Percentiles rank a stretch among this genome's conserved stretches.
Evolutionary conservation across 2,329 filamentous ascomycete genomes (phyloP).

Genomic region (Calonectria pseudoturangicola): DNA sequence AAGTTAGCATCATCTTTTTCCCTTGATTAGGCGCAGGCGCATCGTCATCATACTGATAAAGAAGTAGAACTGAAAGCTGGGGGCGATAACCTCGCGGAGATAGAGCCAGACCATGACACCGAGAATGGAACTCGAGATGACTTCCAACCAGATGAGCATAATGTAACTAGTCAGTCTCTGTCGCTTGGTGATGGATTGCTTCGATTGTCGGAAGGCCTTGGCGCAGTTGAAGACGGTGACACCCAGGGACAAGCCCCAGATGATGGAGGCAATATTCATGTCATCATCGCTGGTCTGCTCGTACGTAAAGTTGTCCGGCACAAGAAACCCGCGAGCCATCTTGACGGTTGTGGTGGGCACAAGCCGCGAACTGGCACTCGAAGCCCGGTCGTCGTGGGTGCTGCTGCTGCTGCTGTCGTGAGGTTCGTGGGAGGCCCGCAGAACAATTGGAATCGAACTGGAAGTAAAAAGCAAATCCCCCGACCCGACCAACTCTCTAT

Average conservation of each 20-base stretch:
- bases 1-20: slow-evolving; percentile 14
- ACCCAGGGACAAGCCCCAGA: slow-evolving; percentile 54
- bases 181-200: slow-evolving; percentile 41
- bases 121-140: slow-evolving; percentile 52
- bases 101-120: slow-evolving; percentile 53
- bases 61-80: slow-evolving; percentile 58
- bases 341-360: slow-evolving; percentile 28
- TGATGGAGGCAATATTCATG: slow-evolving; percentile 55
- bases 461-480: slow-evolving; percentile 27
- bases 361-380: slow-evolving; percentile 2
- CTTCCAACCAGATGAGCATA: slow-evolving; percentile 49
- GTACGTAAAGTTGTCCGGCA: slow-evolving; percentile 47
- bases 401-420: not conserved
- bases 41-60: slow-evolving; percentile 54
- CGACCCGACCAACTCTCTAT: slow-evolving; percentile 29
- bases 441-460: not conserved
- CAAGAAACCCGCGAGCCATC: slow-evolving; percentile 50
- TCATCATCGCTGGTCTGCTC: slow-evolving; percentile 49
- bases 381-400: not conserved
- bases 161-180: slow-evolving; percentile 52
- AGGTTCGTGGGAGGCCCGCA: not conserved
- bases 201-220: slow-evolving; percentile 50
- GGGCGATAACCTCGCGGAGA: slow-evolving; percentile 46
- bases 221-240: slow-evolving; percentile 51
- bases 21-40: accelerated